These are phyloP conservation scores for Corymbia maculata DNA, from an alignment of 345 rosid species.

Conservation along the genomic window DNA sequence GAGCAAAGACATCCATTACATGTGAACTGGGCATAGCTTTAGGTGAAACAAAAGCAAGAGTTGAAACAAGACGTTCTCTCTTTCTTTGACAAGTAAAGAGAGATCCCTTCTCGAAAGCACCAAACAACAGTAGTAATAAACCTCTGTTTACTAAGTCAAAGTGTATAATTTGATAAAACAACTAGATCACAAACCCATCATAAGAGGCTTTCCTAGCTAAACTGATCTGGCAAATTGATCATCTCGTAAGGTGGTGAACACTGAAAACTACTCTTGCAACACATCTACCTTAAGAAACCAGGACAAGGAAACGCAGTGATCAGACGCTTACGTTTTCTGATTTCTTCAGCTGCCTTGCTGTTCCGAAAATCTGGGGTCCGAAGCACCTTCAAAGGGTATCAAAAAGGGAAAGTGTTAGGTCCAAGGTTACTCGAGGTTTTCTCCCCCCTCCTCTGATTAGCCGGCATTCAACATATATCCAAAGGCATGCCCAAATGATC, in stretches of 20 bases:
- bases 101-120: background rate
- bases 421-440: background rate
- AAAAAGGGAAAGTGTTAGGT: background rate
- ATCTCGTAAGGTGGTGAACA: background rate
- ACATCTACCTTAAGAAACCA: background rate
- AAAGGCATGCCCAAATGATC: background rate
- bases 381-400: slow-evolving; percentile 36
- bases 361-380: slow-evolving; percentile 56
- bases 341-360: slow-evolving; percentile 56
- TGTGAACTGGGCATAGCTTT: background rate
- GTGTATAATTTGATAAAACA: background rate
- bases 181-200: background rate
- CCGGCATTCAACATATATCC: background rate
- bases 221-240: background rate
- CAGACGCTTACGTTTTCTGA: slow-evolving; percentile 51
- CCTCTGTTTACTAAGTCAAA: background rate
- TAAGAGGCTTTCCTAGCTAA: background rate
- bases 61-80: background rate
- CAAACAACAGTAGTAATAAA: background rate
- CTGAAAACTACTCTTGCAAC: background rate
- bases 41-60: background rate
- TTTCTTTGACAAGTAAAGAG: background rate
- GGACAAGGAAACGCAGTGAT: background rate
- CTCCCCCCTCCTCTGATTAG: background rate
- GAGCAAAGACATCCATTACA: background rate